These are phyloP conservation scores for Aspergillus transmontanensis DNA, from an alignment of 2,329 filamentous ascomycete genomes.

Conservation along the genomic window DNA sequence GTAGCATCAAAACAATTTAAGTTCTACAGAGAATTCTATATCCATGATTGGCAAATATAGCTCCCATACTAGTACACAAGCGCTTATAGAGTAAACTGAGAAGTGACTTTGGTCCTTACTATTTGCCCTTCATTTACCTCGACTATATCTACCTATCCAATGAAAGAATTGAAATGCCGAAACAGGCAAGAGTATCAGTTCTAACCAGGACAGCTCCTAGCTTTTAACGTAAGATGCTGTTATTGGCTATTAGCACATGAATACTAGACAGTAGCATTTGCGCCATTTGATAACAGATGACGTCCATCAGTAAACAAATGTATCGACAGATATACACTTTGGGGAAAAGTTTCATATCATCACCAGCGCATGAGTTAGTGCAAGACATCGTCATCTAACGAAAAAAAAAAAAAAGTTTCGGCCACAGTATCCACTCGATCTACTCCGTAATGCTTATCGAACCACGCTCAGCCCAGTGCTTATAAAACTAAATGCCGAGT, in stretches of 20 bases:
- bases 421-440: background rate
- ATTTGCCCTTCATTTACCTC: background rate
- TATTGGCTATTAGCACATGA: background rate
- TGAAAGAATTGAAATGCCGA: background rate
- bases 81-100: background rate
- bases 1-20: background rate
- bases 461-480: background rate
- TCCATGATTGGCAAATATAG: background rate
- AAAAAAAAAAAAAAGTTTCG: background rate
- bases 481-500: background rate
- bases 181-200: background rate
- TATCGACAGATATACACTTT: background rate
- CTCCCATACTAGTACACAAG: background rate
- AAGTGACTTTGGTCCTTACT: background rate
- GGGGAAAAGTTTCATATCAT: no score
- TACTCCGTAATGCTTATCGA: background rate
- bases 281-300: background rate
- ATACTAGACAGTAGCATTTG: background rate
- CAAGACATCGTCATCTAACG: background rate
- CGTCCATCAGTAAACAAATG: background rate
- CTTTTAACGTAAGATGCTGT: background rate
- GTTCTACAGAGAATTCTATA: background rate
- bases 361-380: background rate
- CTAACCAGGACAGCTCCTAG: background rate
- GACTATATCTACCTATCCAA: background rate